phyloP scores from a whole-genome alignment of 805 yeast genomes.

The Lachancea fermentati region DNA sequence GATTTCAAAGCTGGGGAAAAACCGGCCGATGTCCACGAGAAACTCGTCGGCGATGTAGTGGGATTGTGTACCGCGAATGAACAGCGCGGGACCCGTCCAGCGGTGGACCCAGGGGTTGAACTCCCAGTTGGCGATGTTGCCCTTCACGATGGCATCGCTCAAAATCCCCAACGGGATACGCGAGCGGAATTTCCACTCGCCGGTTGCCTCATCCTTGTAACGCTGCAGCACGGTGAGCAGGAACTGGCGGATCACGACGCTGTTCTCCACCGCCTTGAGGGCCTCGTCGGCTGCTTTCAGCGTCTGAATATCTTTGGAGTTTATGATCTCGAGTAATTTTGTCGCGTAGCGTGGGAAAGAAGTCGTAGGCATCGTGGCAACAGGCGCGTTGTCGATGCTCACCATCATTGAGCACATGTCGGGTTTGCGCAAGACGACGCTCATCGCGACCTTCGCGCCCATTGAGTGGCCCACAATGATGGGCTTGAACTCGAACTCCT shows the following conservation, averaged over 20 bases:
- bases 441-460: slow-evolving; percentile 97
- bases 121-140: slow-evolving; percentile 72
- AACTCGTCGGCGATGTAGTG: slow-evolving; percentile 78
- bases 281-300: slow-evolving; percentile 64
- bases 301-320: slow-evolving; percentile 38
- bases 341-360: slow-evolving; percentile 63
- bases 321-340: slow-evolving; percentile 54
- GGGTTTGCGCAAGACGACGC: slow-evolving; percentile 64
- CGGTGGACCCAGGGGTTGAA: slow-evolving; percentile 47
- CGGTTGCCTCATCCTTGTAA: slow-evolving; percentile 23
- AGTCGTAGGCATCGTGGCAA: slow-evolving; percentile 50
- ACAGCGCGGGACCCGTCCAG: slow-evolving; percentile 69
- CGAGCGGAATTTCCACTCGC: slow-evolving; percentile 27
- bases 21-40: slow-evolving; percentile 62
- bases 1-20: slow-evolving; percentile 72
- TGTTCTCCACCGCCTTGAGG: slow-evolving; percentile 57
- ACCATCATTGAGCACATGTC: slow-evolving; percentile 55
- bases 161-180: slow-evolving; percentile 66
- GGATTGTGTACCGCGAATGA: slow-evolving; percentile 74
- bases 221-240: slow-evolving; percentile 43
- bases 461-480: slow-evolving; percentile 76
- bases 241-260: slow-evolving; percentile 64
- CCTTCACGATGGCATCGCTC: slow-evolving; percentile 57
- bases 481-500: slow-evolving; percentile 39
- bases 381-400: slow-evolving; percentile 88